Evolutionary conservation across 2,329 filamentous ascomycete species (phyloP), one percentile per base, ranked within the genome.

Genomic region (Fusarium humuli): DNA sequence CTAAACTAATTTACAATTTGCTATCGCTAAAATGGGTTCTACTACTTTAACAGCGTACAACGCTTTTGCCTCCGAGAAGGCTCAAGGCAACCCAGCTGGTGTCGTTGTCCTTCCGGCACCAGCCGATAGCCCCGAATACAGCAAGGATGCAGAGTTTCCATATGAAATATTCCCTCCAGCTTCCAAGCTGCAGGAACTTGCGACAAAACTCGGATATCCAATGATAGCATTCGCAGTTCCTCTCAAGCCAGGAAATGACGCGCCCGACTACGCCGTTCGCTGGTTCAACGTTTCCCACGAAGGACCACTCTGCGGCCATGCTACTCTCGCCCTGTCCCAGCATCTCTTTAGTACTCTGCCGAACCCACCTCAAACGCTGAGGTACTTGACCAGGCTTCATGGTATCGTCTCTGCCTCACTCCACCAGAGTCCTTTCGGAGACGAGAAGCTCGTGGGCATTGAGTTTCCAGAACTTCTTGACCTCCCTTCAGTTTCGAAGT

Each of bases 211-310:
- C 0, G 10, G 14, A 0, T 34, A 37, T 0, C 62, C 62, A 0
- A 65, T 65, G 62, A 65, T 34, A 0, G 61, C 41, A 5, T 65
- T 37, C 0, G 61, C 25, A 0, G 40, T 59, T 1, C 62, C 62
- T 2, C 61, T 65, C 0, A 44, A 25, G 2, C 22, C 20, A 1
- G 44, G 42, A 5, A 47, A 27, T 3, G 27, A 52, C 8, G 34
- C 52, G 0, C n/a, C 61, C 2, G 42, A 65, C 16, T 65, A 65
- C 3, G 61, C 61, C 0, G 62, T 65, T 3, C 62, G 62, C 0
- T 65, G 62, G 62, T 65, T 65, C 27, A 65, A 65, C 22, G 22
- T 55, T 18, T 22, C 29, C 5, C 20, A 52, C 5, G 62, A 65
- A 9, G 61, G 45, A n/a, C 62, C 62, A 2, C 46, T 65, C 0